These are phyloP conservation scores for Sporothrix globosa DNA, from an alignment of 2,329 filamentous ascomycete species.

Conservation along the genomic window DNA sequence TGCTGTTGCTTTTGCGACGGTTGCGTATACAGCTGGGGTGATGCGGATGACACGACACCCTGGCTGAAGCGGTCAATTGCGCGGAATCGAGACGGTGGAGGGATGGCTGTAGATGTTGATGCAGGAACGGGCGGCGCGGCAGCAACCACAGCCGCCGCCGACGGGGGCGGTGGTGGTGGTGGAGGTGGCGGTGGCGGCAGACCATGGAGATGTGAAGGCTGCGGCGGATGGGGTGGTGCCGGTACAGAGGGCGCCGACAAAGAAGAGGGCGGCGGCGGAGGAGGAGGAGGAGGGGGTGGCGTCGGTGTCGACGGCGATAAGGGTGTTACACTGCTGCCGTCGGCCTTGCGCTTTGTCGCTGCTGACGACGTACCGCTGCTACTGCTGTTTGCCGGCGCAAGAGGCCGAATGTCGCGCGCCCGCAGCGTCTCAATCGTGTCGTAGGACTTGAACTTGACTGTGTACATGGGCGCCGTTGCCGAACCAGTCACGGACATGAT, in stretches of 20 bases:
- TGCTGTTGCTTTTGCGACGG: constrained; percentile 66
- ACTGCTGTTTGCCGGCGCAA: constrained; percentile 46
- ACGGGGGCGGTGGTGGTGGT: constrained; percentile 29
- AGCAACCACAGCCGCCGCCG: neutral
- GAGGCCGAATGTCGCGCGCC: constrained; percentile 79
- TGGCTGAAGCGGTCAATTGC: constrained; percentile 42
- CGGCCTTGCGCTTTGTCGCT: constrained; percentile 75
- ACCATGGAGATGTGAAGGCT: neutral
- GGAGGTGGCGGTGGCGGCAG: constrained; percentile 8
- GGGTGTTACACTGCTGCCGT: constrained; percentile 57
- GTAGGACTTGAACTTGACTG: constrained; percentile 94
- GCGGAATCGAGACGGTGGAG: constrained; percentile 28
- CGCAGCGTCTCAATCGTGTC: constrained; percentile 79
- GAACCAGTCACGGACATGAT: constrained; percentile 95
- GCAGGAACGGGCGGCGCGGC: neutral
- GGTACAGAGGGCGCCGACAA: constrained; percentile 41
- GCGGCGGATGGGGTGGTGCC: constrained; percentile 41
- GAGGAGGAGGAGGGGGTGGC: constrained; percentile 13
- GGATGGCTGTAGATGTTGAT: neutral
- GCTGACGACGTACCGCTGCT: neutral
- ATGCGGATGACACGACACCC: constrained; percentile 59
- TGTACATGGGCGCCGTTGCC: constrained; percentile 86
- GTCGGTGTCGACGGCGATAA: neutral
- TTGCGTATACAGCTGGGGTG: constrained; percentile 58
- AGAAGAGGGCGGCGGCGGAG: constrained; percentile 10